Evolutionary conservation across 1,284 basidiomycete genomes (phyloP), one percentile per base, ranked within the genome.

Genomic region (Malassezia caprae): DNA sequence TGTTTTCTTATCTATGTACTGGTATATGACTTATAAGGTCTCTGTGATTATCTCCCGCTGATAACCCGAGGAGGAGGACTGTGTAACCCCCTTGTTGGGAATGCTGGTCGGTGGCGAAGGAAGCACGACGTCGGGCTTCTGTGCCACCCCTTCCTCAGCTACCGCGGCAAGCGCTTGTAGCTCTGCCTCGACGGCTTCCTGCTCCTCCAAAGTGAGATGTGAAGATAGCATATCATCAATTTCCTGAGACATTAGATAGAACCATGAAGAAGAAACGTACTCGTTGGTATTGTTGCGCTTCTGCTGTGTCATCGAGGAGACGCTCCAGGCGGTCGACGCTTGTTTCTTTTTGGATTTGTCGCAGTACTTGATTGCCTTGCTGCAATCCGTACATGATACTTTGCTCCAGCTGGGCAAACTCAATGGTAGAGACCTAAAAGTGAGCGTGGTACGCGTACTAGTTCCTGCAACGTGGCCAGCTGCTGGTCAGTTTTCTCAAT

Each of bases 331-430:
- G 85, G 71, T 96, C 90, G 4, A 90, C 70, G 61, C 84, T 89
- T 81, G 96, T 84, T 76, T 96, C 90, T 68, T 84, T 84, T 76
- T 98, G 90, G 34, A 98, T 87, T 77, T 93, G 83, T 72, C 87
- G 89, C 53, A 98, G 79, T 0, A 96, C 90, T 40, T 87, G 84
- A 62, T 88, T 94, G 2, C 93, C 93, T 77, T 93, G 88, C 75
- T 89, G 83, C 39, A 98, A 77, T 8, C 93, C 93, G 76, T 90
- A 88, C 44, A 96, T 74, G 15, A 98, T 87, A 4, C 90, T 88
- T 40, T 88, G 84, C 76, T 98, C 88, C 40, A 98, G 84, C 54
- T 93, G 80, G 0, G 93, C 89, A 78, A 94, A 96, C 75, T 98
- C 93, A 69, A 98, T 96, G 0, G 86, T 88, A 8, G 87, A 87